These are phyloP conservation scores for Picochlorum sp. DNA, from an alignment of 139 green algal genomes.

Conservation along the genomic window DNA sequence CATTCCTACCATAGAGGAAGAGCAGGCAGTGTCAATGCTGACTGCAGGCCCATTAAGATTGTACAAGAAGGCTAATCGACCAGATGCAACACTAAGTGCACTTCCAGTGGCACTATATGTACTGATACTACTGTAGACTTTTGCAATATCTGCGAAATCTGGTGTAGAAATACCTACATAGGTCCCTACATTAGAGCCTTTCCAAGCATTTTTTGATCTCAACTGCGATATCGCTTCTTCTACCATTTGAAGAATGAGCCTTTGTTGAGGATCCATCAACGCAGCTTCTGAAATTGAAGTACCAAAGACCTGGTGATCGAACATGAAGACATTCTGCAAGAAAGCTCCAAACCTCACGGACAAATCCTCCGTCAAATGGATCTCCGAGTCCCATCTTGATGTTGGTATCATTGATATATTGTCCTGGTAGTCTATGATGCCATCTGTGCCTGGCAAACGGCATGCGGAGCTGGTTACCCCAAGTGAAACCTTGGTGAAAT, in stretches of 20 bases:
- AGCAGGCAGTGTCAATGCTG: conserved; percentile 52
- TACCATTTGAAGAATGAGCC: conserved; percentile 36
- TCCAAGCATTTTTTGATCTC: background rate
- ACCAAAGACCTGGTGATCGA: conserved; percentile 54
- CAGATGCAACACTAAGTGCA: conserved; percentile 44
- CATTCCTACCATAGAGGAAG: conserved; percentile 57
- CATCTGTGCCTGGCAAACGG: too few relatives aligned
- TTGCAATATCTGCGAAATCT: conserved; percentile 31
- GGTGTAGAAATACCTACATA: conserved; percentile 38
- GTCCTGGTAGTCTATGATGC: background rate
- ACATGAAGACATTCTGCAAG: conserved; percentile 16
- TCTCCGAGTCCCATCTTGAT: conserved; percentile 15
- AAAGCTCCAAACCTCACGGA: conserved; percentile 8
- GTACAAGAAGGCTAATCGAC: conserved; percentile 40
- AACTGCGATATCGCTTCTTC: conserved; percentile 14
- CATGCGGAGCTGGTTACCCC: too few relatives aligned
- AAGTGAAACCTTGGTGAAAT: background rate
- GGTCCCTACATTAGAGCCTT: conserved; percentile 18
- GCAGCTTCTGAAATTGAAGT: conserved; percentile 38
- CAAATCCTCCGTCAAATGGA: conserved; percentile 12
- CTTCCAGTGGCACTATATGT: conserved; percentile 21
- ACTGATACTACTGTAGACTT: conserved; percentile 11
- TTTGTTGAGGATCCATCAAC: conserved; percentile 66
- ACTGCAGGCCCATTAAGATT: conserved; percentile 29
- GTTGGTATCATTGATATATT: background rate